These are phyloP conservation scores for Didymella sp. DNA, from an alignment of 2,329 filamentous ascomycete species.

Conservation along the genomic window DNA sequence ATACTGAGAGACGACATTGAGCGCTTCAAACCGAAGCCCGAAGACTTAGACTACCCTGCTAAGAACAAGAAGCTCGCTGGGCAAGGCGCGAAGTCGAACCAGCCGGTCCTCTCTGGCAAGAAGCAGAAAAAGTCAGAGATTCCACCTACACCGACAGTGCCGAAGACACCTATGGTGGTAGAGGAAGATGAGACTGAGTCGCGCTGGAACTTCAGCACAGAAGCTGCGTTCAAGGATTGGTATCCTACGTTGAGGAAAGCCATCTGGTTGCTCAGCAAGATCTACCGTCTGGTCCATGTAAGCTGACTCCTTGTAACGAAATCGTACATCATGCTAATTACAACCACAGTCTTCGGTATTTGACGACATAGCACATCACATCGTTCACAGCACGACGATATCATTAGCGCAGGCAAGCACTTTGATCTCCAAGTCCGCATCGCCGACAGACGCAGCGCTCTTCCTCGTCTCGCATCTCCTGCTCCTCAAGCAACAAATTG, in stretches of 20 bases:
- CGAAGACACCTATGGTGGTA: slow-evolving; percentile 59
- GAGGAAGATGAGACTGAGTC: slow-evolving; percentile 59
- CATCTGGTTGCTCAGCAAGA: slow-evolving; percentile 72
- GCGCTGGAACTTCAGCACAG: slow-evolving; percentile 62
- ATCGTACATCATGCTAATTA: background rate
- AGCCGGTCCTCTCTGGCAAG: slow-evolving; percentile 61
- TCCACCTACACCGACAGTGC: slow-evolving; percentile 48
- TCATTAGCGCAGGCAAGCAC: slow-evolving; percentile 80
- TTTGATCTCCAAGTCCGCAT: slow-evolving; percentile 70
- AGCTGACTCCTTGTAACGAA: slow-evolving; percentile 14
- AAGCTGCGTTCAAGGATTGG: slow-evolving; percentile 66
- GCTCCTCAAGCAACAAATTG: slow-evolving; percentile 92
- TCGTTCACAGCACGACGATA: slow-evolving; percentile 87
- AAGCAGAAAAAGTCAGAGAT: slow-evolving; percentile 53
- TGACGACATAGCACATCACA: slow-evolving; percentile 76
- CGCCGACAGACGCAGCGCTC: slow-evolving; percentile 77
- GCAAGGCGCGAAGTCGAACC: slow-evolving; percentile 51
- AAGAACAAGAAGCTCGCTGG: slow-evolving; percentile 55
- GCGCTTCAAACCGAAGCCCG: slow-evolving; percentile 68
- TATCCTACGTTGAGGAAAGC: slow-evolving; percentile 72
- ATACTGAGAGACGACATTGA: slow-evolving; percentile 72
- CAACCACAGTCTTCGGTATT: slow-evolving; percentile 66
- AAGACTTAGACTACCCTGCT: slow-evolving; percentile 70
- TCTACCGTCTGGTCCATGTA: slow-evolving; percentile 73
- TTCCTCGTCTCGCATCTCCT: slow-evolving; percentile 96